Evolutionary conservation across 1,284 basidiomycete species (phyloP).

Genomic region (Schizophyllum commune): DNA sequence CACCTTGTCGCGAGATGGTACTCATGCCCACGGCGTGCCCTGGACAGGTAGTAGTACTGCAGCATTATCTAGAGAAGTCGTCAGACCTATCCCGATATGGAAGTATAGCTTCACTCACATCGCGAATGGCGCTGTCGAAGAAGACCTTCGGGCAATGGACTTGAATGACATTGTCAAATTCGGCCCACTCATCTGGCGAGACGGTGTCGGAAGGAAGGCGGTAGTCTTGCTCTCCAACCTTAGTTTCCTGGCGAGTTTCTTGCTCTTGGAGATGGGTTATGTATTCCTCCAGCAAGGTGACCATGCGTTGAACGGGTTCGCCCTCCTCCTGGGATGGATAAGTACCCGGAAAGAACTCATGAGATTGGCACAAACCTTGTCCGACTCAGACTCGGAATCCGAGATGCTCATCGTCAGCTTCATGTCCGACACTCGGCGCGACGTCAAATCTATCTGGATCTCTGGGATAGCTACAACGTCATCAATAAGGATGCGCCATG

Average conservation of each 20-base stretch:
- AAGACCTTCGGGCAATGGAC: slow-evolving; percentile 84
- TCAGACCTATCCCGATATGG: no score
- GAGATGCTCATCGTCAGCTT: slow-evolving; percentile 16
- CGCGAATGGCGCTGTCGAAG: slow-evolving; percentile 73
- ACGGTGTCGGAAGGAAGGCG: slow-evolving; percentile 61
- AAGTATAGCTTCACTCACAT: no score
- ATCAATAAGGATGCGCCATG: not conserved
- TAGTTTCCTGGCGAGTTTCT: slow-evolving; percentile 27
- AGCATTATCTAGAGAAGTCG: slow-evolving; percentile 56
- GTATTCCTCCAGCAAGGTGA: slow-evolving; percentile 54
- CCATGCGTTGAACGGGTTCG: slow-evolving; percentile 40
- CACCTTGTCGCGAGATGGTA: slow-evolving; percentile 86
- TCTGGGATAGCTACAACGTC: slow-evolving; percentile 46
- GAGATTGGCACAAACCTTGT: not conserved
- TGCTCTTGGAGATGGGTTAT: slow-evolving; percentile 44
- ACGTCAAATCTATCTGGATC: slow-evolving; percentile 64
- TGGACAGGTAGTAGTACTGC: slow-evolving; percentile 86
- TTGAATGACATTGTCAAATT: slow-evolving; percentile 89
- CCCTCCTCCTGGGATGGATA: not conserved
- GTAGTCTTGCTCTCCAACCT: slow-evolving; percentile 28
- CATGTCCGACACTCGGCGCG: slow-evolving; percentile 46
- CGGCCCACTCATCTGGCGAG: slow-evolving; percentile 65
- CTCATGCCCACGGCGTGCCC: slow-evolving; percentile 69
- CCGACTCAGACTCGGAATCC: not conserved
- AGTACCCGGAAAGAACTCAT: not conserved